A percentile compares a stretch with the other conserved stretches of the same genome.
Evolutionary conservation across 140 eudicot species (phyloP).

Genomic region (Senecio squalidus): DNA sequence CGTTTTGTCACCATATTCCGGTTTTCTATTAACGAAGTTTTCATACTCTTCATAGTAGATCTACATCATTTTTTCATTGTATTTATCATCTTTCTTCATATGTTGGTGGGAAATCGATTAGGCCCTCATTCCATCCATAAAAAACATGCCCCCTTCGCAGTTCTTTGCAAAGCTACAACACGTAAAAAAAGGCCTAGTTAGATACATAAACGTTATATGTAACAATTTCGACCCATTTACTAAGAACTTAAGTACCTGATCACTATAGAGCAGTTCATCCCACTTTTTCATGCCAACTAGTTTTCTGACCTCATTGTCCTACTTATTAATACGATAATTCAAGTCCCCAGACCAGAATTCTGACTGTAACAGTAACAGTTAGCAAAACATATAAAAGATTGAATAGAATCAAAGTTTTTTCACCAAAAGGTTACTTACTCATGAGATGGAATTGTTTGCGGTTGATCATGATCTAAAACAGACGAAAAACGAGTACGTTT

Average conservation of each 20-base stretch:
- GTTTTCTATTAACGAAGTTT: too few relatives aligned
- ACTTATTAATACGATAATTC: slow-evolving; percentile 89
- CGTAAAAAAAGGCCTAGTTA: background rate
- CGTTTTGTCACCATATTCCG: too few relatives aligned
- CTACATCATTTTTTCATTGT: too few relatives aligned
- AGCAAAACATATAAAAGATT: background rate
- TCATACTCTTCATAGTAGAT: too few relatives aligned
- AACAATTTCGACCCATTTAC: background rate
- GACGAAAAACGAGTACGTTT: slow-evolving; percentile 86
- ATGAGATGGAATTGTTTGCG: slow-evolving; percentile 83
- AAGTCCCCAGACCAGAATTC: slow-evolving; percentile 97
- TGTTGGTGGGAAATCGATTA: slow-evolving; percentile 74
- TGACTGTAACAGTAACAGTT: too few relatives aligned
- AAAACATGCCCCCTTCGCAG: slow-evolving; percentile 68
- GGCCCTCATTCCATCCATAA: slow-evolving; percentile 90
- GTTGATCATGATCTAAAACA: slow-evolving; percentile 56
- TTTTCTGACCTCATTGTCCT: slow-evolving; percentile 71
- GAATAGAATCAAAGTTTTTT: background rate
- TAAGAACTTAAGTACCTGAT: slow-evolving; percentile 50
- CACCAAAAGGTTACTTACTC: slow-evolving; percentile 52
- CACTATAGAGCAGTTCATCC: slow-evolving; percentile 63
- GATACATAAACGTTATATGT: background rate
- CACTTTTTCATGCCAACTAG: slow-evolving; percentile 66
- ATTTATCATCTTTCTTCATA: too few relatives aligned
- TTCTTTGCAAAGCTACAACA: slow-evolving; percentile 65